These are phyloP conservation scores for Glycine tomentella DNA, from an alignment of 306 rosid genomes.

Conservation along the genomic window DNA sequence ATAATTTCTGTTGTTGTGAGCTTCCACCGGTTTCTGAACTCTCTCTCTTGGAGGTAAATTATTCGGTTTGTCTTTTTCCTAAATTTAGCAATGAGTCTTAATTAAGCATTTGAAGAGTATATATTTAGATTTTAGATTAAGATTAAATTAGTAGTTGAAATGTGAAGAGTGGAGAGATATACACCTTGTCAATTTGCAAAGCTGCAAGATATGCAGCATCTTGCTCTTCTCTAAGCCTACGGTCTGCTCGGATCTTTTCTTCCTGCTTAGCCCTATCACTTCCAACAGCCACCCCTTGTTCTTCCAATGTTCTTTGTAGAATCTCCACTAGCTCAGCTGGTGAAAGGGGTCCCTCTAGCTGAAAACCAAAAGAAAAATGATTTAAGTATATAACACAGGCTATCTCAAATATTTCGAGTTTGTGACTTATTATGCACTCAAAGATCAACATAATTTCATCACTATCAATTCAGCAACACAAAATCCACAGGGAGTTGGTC, in stretches of 20 bases:
- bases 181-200: constrained; percentile 71
- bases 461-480: neutral
- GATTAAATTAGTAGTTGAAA: constrained; percentile 14
- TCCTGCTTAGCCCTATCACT: constrained; percentile 59
- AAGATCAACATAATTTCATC: neutral
- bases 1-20: constrained; percentile 48
- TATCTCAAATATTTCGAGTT: constrained; percentile 9
- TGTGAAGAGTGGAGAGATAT: constrained; percentile 7
- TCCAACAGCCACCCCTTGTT: constrained; percentile 79
- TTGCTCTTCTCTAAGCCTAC: constrained; percentile 80
- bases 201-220: constrained; percentile 81
- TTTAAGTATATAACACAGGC: neutral
- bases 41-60: constrained; percentile 46
- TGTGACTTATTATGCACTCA: neutral
- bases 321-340: constrained; percentile 82
- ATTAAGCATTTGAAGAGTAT: constrained; percentile 12
- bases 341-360: constrained; percentile 86
- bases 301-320: constrained; percentile 86
- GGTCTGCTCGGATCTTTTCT: constrained; percentile 68
- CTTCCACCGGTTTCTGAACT: constrained; percentile 53
- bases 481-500: neutral
- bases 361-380: constrained; percentile 34
- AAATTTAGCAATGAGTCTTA: constrained; percentile 30
- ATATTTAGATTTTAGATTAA: neutral
- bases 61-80: constrained; percentile 62